phyloP scores from a whole-genome alignment of 192 early-diverging fungal genomes.

The Coemansia sp. region DNA sequence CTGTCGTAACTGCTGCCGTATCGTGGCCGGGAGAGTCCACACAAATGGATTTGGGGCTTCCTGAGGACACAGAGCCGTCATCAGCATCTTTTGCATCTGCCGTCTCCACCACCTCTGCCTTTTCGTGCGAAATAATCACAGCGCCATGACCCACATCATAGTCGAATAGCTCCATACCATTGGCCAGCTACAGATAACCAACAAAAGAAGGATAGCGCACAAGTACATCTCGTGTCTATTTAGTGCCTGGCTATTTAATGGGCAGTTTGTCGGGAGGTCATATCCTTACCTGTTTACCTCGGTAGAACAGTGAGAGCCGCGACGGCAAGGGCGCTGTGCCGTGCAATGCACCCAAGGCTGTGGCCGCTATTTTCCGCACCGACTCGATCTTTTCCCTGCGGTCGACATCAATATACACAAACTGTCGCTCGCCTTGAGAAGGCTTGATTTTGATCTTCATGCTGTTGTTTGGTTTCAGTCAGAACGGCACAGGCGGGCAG shows the following conservation, averaged over 20 bases:
- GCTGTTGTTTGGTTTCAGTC: not conserved
- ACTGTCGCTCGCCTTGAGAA: conserved; percentile 1
- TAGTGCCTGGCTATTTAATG: not conserved
- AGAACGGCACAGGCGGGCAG: too few relatives aligned
- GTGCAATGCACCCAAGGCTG: not conserved
- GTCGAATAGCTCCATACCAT: conserved; percentile 40
- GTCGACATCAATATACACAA: conserved; percentile 6
- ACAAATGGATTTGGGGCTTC: too few relatives aligned
- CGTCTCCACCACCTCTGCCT: not conserved
- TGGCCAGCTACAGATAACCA: conserved; percentile 13
- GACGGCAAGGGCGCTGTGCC: conserved; percentile 1
- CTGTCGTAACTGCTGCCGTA: too few relatives aligned
- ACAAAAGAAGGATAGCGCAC: not conserved
- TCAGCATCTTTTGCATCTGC: not conserved
- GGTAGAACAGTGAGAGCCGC: conserved; percentile 22
- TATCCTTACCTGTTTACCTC: conserved; percentile 44
- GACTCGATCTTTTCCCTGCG: conserved; percentile 11
- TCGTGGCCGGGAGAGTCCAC: too few relatives aligned
- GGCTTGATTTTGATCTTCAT: conserved; percentile 20
- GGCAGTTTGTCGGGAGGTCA: too few relatives aligned
- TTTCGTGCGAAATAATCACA: conserved; percentile 15
- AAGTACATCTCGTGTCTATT: not conserved
- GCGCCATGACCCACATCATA: conserved; percentile 33
- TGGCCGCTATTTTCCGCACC: conserved; percentile 4
- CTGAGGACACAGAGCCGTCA: too few relatives aligned